A percentile compares a stretch with the other conserved stretches of the same genome.
phyloP scores from a whole-genome alignment of 169 alveolate genomes.

The Toxoplasma gondii region DNA sequence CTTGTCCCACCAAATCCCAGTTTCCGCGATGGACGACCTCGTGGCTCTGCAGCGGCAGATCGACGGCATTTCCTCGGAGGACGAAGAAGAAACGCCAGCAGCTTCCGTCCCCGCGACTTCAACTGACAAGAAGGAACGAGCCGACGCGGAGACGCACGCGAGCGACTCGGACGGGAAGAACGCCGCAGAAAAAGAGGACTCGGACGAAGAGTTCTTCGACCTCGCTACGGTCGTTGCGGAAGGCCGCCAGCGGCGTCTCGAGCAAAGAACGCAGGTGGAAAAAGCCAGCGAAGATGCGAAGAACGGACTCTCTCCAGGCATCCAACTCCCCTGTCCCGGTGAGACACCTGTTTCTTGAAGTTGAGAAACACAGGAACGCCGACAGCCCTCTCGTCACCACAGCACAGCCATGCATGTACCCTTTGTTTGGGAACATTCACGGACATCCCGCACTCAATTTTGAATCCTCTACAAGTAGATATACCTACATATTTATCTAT shows the following conservation, averaged over 20 bases:
- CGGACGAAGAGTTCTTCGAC: not conserved
- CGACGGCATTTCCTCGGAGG: conserved; percentile 22
- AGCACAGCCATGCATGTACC: no score
- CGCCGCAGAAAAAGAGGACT: not conserved
- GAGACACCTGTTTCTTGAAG: not conserved
- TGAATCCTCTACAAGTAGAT: no score
- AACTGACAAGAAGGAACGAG: not conserved
- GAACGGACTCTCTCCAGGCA: not conserved
- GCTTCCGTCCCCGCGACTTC: not conserved
- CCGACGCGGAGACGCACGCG: not conserved
- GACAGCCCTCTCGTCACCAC: not conserved
- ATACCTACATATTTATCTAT: no score
- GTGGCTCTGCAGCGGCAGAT: conserved; percentile 22
- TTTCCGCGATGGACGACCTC: not conserved
- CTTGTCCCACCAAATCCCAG: not conserved
- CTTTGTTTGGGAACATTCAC: no score
- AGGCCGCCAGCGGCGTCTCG: not conserved
- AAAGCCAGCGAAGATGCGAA: not conserved
- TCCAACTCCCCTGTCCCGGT: conserved; percentile 30
- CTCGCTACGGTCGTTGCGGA: conserved; percentile 32
- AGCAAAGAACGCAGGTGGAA: not conserved
- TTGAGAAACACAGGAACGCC: not conserved
- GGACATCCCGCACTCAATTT: no score
- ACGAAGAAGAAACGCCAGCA: not conserved
- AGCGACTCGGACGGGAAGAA: not conserved